Evolutionary conservation across 192 early-diverging fungal genomes (phyloP), one percentile per base, ranked within the genome.

Genomic region (Umbelopsis isabellina): DNA sequence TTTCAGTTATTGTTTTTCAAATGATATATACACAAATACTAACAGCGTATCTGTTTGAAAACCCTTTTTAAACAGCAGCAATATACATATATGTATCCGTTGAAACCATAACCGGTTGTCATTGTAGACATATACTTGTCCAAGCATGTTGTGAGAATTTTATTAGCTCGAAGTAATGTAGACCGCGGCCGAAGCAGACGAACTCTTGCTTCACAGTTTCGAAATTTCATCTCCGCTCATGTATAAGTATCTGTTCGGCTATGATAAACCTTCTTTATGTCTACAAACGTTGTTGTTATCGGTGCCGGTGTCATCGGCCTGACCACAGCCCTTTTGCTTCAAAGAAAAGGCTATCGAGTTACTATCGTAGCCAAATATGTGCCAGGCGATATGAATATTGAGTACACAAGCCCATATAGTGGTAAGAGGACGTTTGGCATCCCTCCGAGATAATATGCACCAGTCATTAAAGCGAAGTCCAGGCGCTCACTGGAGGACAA

Each of bases 261-360:
- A 35, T 37, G 16, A 8, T 16, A 30, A 15, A 15, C 18, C 30
- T 61, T 35, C 55, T 35, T 35, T n/a, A 61, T 61, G 55, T 61
- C 55, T 16, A 61, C 25, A 35, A 61, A 30, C 33, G 30, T 61
- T 16, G 55, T 61, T 16, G 55, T 61, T 61, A 61, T 91, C 47
- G 90, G 90, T 12, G 83, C 85, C n/a, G 90, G 90, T 51, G 90
- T 91, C 1, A 71, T 81, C 30, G 90, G 90, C 18, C 83, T 91
- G 11, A 86, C 89, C 11, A 85, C 84, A 0, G 90, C 88, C 2
- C 65, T 90, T 5, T 67, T 80, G 2, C 78, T 87, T 27, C 77
- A 80, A 52, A 75, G 74, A 55, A 80, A 75, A 37, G 82, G 82
- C 12, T 76, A 78, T 45, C n/a, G 73, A 1, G 89, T 90, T 15